Evolutionary conservation across 75 land plant genomes (phyloP).

Genomic region (Selaginella tamariscina): DNA sequence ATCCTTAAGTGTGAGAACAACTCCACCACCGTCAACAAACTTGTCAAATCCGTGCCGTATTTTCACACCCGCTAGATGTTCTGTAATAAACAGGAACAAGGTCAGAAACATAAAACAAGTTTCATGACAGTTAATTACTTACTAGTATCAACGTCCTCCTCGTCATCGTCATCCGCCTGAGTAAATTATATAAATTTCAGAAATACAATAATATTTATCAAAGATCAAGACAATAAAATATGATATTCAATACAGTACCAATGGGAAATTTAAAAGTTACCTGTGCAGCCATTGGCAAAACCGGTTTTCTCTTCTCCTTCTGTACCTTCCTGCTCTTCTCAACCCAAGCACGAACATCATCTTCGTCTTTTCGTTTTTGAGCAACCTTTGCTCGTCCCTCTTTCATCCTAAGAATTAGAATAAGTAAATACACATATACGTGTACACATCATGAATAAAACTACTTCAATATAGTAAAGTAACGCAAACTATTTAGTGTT

Average conservation of each 20-base stretch:
- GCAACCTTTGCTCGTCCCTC: slow-evolving; percentile 12
- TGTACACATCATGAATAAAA: not conserved
- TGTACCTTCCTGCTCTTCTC: slow-evolving; percentile 61
- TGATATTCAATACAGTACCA: not conserved
- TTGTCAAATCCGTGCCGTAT: slow-evolving; percentile 96
- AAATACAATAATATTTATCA: slow-evolving; percentile 3
- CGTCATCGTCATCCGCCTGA: slow-evolving; percentile 1
- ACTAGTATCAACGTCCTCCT: not conserved
- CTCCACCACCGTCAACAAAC: slow-evolving; percentile 95
- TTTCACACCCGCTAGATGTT: slow-evolving; percentile 82
- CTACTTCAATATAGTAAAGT: not conserved
- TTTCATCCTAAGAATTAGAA: not conserved
- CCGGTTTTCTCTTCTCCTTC: slow-evolving; percentile 63
- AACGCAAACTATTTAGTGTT: not conserved
- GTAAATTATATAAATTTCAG: not conserved
- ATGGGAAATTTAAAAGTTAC: slow-evolving; percentile 20
- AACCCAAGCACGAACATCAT: slow-evolving; percentile 75
- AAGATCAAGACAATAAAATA: slow-evolving; percentile 1
- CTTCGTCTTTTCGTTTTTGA: slow-evolving; percentile 19
- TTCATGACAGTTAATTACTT: not conserved
- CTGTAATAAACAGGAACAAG: slow-evolving; percentile 23
- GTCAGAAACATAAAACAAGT: not conserved
- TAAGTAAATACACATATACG: not conserved
- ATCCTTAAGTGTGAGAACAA: slow-evolving; percentile 92
- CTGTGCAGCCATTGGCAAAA: slow-evolving; percentile 55